phyloP scores from a whole-genome alignment of 2,329 filamentous ascomycete genomes.

The Mariannaea elegans region DNA sequence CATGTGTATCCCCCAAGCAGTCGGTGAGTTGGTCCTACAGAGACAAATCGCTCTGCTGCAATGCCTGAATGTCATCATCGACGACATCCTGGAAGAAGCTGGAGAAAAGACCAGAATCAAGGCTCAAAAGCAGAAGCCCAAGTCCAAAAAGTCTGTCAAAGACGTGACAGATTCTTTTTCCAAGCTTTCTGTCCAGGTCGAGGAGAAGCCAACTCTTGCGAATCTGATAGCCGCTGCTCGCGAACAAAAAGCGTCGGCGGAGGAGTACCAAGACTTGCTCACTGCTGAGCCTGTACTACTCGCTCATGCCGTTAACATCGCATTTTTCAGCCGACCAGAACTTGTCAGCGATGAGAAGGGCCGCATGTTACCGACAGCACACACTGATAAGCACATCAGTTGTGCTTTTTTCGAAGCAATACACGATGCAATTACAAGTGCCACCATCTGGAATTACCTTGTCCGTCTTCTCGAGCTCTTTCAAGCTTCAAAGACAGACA shows the following conservation, averaged over 20 bases:
- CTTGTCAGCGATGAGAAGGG: slow-evolving; percentile 57
- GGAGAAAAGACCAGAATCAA: slow-evolving; percentile 45
- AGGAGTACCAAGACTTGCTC: slow-evolving; percentile 48
- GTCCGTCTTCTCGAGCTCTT: slow-evolving; percentile 48
- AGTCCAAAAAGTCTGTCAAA: slow-evolving; percentile 44
- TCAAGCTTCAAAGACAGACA: slow-evolving; percentile 34
- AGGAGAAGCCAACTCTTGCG: slow-evolving; percentile 42
- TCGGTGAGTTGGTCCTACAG: slow-evolving; percentile 49
- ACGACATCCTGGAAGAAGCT: slow-evolving; percentile 52
- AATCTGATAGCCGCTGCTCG: slow-evolving; percentile 42
- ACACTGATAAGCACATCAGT: slow-evolving; percentile 54
- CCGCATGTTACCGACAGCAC: slow-evolving; percentile 44
- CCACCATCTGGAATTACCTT: slow-evolving; percentile 54
- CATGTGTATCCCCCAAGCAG: slow-evolving; percentile 39
- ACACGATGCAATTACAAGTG: slow-evolving; percentile 45
- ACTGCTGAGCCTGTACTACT: slow-evolving; percentile 45
- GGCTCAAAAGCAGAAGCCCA: slow-evolving; percentile 29
- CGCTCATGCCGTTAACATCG: slow-evolving; percentile 44
- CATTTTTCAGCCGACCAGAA: slow-evolving; percentile 52
- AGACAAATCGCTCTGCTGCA: slow-evolving; percentile 51
- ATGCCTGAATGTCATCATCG: slow-evolving; percentile 51
- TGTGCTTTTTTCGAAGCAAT: slow-evolving; percentile 53
- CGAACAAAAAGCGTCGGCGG: slow-evolving; percentile 45
- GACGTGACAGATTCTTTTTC: slow-evolving; percentile 42
- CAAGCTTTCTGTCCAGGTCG: slow-evolving; percentile 43